Conservation (phyloP, 148 eudicot species). For the Amaranthus cruentus region DNA sequence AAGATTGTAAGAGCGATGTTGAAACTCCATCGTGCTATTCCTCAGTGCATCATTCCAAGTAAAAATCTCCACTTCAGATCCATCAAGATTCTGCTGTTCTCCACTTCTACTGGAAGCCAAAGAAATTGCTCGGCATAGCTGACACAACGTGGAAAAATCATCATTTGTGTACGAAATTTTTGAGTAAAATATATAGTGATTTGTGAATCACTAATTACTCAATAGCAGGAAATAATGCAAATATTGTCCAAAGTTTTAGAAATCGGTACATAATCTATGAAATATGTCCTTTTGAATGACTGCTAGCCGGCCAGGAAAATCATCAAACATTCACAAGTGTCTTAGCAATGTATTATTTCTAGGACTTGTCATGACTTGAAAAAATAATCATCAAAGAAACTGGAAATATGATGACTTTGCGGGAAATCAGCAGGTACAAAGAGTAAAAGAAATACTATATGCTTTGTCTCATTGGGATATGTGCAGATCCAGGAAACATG, state of each 20-base stretch:
- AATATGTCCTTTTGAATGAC: too few species aligned
- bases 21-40: conserved; percentile 76
- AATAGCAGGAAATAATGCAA: not conserved
- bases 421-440: not conserved
- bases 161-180: not conserved
- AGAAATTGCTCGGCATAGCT: conserved; percentile 47
- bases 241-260: not conserved
- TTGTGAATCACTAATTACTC: not conserved
- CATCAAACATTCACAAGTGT: not conserved
- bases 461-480: too few species aligned
- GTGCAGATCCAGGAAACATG: too few species aligned
- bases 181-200: not conserved
- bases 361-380: not conserved
- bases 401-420: not conserved
- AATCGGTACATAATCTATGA: too few species aligned
- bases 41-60: conserved; percentile 70
- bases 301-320: not conserved
- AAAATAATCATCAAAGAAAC: not conserved
- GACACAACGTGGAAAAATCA: conserved; percentile 5
- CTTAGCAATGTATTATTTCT: not conserved
- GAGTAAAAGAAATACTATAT: not conserved
- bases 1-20: conserved; percentile 71
- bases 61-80: conserved; percentile 28
- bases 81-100: conserved; percentile 28
- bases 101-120: conserved; percentile 26